Percentiles rank a stretch among this genome's conserved stretches.
Evolutionary conservation across 768 basidiomycete species (phyloP).

Genomic region (Lactarius vividus): DNA sequence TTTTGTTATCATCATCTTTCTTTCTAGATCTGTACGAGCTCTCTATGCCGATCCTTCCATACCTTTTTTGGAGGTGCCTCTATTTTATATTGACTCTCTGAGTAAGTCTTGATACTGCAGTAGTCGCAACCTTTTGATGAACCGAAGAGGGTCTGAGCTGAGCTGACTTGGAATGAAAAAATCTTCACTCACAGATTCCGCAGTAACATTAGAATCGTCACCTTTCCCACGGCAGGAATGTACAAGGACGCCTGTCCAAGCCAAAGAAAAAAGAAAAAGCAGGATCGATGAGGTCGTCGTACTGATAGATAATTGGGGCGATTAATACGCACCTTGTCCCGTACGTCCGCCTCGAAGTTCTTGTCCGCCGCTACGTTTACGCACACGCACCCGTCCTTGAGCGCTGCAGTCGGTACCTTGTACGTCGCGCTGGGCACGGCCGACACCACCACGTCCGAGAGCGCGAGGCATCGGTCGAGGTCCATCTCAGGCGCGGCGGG

Average conservation of each 20-base stretch:
- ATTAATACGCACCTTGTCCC: conserved; percentile 68
- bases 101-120: conserved; percentile 20
- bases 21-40: conserved; percentile 5
- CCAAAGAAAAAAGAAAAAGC: not conserved
- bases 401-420: conserved; percentile 83
- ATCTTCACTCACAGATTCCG: conserved; percentile 74
- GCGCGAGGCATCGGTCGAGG: conserved; percentile 73
- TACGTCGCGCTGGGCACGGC: conserved; percentile 85
- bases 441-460: conserved; percentile 91
- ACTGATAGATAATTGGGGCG: not conserved
- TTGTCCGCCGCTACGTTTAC: conserved; percentile 93
- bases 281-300: not conserved
- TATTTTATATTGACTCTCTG: not conserved
- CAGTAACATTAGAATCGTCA: conserved; percentile 96
- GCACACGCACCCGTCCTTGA: conserved; percentile 94
- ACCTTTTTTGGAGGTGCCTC: not conserved
- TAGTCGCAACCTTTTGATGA: conserved; percentile 12
- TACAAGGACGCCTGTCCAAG: conserved; percentile 79
- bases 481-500: conserved; percentile 52
- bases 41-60: not conserved
- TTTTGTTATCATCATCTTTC: not conserved
- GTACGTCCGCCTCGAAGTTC: conserved; percentile 92
- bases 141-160: conserved; percentile 7
- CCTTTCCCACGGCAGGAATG: conserved; percentile 94
- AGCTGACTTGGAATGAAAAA: too few species aligned